phyloP scores from a whole-genome alignment of 495 filamentous ascomycete genomes.

The Talaromyces adpressus region DNA sequence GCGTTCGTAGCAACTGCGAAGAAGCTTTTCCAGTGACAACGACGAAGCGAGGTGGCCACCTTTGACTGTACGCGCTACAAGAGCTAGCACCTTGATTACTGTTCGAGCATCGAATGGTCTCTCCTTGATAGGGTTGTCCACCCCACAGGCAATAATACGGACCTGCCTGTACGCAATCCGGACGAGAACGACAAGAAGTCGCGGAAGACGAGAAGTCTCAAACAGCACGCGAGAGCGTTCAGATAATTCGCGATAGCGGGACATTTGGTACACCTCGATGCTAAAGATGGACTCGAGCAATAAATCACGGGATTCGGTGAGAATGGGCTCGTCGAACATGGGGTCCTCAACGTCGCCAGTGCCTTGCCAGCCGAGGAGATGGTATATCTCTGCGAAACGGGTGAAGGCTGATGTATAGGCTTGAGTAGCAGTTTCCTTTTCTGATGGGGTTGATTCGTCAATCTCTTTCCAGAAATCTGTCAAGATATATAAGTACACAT shows the following conservation, averaged over 20 bases:
- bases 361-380: conserved; percentile 3
- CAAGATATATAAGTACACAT: background rate
- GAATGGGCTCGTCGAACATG: background rate
- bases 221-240: conserved; percentile 2
- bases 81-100: background rate
- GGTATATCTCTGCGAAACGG: conserved; percentile 6
- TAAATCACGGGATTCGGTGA: conserved; percentile 1
- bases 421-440: background rate
- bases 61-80: background rate
- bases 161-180: conserved; percentile 7
- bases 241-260: background rate
- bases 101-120: conserved; percentile 4
- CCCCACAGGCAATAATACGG: conserved; percentile 8
- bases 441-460: conserved; percentile 5
- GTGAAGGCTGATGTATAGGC: conserved; percentile 6
- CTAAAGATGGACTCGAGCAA: conserved; percentile 7
- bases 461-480: conserved; percentile 5
- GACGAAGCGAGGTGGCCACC: background rate
- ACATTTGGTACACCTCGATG: conserved; percentile 5
- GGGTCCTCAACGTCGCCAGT: background rate
- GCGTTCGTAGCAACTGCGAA: conserved; percentile 5
- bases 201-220: conserved; percentile 7
- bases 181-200: conserved; percentile 5
- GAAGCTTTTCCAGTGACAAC: conserved; percentile 2
- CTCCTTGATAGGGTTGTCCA: background rate